Conservation (phyloP, 805 yeast genomes). For the Hanseniaspora meyeri region DNA sequence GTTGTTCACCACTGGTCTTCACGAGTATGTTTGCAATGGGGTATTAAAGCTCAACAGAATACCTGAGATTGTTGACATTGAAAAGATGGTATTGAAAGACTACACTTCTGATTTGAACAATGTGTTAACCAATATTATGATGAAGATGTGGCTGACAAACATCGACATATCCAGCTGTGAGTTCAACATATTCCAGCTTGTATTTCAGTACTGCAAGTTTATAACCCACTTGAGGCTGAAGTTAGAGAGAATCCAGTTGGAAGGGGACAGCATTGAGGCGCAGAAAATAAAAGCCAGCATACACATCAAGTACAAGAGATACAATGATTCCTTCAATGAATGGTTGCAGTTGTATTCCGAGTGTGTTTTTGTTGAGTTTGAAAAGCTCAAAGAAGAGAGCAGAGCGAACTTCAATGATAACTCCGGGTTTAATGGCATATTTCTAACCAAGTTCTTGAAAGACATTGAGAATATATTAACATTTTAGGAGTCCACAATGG, state of each 20-base stretch:
- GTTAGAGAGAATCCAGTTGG: slow-evolving; percentile 26
- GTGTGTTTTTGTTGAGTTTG: slow-evolving; percentile 52
- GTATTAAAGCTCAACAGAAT: neutral
- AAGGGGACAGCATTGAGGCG: slow-evolving; percentile 1
- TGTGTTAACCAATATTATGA: slow-evolving; percentile 23
- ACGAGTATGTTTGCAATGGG: slow-evolving; percentile 11
- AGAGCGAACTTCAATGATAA: slow-evolving; percentile 21
- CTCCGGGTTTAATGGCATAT: neutral
- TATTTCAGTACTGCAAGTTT: slow-evolving; percentile 25
- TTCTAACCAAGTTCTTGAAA: slow-evolving; percentile 3
- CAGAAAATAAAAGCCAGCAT: neutral
- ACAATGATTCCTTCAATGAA: slow-evolving; percentile 32
- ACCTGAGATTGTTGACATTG: neutral
- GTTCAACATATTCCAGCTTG: slow-evolving; percentile 24
- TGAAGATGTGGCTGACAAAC: slow-evolving; percentile 20
- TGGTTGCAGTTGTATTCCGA: slow-evolving; percentile 46
- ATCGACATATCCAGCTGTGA: slow-evolving; percentile 22
- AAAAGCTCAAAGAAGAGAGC: slow-evolving; percentile 48
- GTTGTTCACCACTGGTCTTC: neutral
- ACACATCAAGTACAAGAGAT: slow-evolving; percentile 18
- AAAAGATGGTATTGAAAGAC: slow-evolving; percentile 17
- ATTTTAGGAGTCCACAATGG: neutral
- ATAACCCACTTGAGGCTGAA: slow-evolving; percentile 29
- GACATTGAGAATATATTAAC: slow-evolving; percentile 4
- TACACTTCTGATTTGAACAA: slow-evolving; percentile 15